Evolutionary conservation across 2,329 filamentous ascomycete genomes (phyloP).

Genomic region (Diaporthe aspalathi): DNA sequence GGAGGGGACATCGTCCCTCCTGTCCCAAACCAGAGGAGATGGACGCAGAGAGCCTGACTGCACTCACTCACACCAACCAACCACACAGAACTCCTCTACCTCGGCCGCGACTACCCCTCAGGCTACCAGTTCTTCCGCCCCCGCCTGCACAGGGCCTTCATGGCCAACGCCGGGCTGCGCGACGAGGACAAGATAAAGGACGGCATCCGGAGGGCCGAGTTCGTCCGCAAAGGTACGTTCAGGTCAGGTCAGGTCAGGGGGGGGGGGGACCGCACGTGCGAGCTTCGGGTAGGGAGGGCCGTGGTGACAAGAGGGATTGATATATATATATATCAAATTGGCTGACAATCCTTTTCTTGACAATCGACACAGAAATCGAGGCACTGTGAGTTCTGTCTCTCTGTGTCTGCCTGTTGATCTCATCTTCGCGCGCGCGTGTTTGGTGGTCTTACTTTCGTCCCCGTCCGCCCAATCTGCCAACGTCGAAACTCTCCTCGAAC

Average conservation of each 20-base stretch:
- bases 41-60: no score
- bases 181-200: conserved; percentile 81
- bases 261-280: not conserved
- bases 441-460: no score
- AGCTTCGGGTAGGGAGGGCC: no score
- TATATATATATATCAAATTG: no score
- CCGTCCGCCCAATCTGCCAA: not conserved
- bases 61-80: not conserved
- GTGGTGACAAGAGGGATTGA: no score
- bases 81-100: conserved; percentile 78
- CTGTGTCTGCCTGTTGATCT: not conserved
- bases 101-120: conserved; percentile 87
- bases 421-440: not conserved
- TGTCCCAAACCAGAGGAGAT: not conserved
- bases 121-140: conserved; percentile 85
- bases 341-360: not conserved
- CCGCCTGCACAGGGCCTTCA: conserved; percentile 87
- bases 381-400: conserved; percentile 85
- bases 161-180: conserved; percentile 74
- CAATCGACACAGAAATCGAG: conserved; percentile 84
- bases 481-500: no score
- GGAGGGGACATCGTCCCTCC: no score
- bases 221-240: conserved; percentile 84
- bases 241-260: no score
- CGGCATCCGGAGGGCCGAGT: conserved; percentile 82